These are phyloP conservation scores for Cutaneotrichosporon mucoides DNA, from an alignment of 1,284 basidiomycete genomes.

Conservation along the genomic window DNA sequence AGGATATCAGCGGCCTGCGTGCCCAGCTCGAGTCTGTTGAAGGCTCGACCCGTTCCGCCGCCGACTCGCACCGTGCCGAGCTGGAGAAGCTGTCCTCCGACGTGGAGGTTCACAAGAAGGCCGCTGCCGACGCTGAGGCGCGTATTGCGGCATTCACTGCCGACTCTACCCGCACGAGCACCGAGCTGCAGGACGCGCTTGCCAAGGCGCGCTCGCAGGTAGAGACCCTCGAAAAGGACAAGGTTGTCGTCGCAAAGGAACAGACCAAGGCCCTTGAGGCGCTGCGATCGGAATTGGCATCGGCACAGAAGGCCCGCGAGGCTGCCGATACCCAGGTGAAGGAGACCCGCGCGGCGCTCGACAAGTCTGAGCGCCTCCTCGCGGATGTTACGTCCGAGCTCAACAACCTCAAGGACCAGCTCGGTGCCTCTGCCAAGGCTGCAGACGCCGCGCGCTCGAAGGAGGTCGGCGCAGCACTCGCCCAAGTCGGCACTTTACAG, in stretches of 20 bases:
- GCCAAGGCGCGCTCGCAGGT: not conserved
- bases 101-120: not conserved
- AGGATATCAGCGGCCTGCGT: no score
- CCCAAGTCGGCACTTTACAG: not conserved
- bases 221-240: slow-evolving; percentile 60
- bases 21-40: no score
- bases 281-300: not conserved
- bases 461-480: not conserved
- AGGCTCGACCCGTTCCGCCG: no score
- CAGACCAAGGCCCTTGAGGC: no score
- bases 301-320: no score
- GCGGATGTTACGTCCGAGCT: not conserved
- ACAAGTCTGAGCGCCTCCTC: not conserved
- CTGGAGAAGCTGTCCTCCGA: no score
- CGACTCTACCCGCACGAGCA: not conserved
- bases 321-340: slow-evolving; percentile 56
- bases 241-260: slow-evolving; percentile 36
- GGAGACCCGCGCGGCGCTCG: not conserved
- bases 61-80: no score
- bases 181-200: not conserved
- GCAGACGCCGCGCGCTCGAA: not conserved
- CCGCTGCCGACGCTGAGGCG: not conserved
- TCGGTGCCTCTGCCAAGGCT: not conserved
- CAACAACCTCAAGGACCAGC: not conserved
- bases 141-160: not conserved